Conservation (phyloP, 2,329 filamentous ascomycete species). For the Dactylellina cionopaga region DNA sequence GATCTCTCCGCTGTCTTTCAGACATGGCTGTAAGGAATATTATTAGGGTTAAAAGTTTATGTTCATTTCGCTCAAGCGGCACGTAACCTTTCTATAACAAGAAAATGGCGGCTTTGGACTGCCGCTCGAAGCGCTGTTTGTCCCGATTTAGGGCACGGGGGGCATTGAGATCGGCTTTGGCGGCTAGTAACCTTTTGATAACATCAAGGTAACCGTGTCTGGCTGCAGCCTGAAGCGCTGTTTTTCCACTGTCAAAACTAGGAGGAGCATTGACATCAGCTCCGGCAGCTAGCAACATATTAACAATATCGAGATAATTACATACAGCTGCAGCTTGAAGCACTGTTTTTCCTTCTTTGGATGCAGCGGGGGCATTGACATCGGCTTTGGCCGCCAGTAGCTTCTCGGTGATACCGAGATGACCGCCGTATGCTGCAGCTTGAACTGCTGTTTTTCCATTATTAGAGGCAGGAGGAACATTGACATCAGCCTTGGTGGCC, state of each 20-base stretch:
- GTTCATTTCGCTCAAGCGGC: background rate
- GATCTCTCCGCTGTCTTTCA: no score
- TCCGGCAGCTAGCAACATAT: background rate
- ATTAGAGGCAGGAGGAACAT: background rate
- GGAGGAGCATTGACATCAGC: background rate
- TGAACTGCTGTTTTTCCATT: background rate
- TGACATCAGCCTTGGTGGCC: background rate
- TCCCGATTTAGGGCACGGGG: background rate
- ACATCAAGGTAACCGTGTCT: background rate
- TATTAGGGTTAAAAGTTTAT: no score
- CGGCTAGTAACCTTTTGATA: background rate
- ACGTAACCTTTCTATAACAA: background rate
- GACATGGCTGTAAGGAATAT: no score
- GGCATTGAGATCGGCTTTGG: slow-evolving; percentile 3
- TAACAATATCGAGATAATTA: no score
- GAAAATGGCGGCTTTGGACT: background rate
- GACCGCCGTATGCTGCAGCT: background rate
- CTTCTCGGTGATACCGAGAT: background rate
- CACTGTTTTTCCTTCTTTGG: no score
- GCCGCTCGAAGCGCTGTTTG: background rate
- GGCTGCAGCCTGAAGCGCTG: background rate
- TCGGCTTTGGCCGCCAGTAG: no score
- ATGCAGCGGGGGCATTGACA: no score
- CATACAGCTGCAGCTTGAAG: no score
- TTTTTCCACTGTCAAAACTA: background rate